phyloP scores from a whole-genome alignment of 495 filamentous ascomycete genomes.

The Aspergillus sparsus region DNA sequence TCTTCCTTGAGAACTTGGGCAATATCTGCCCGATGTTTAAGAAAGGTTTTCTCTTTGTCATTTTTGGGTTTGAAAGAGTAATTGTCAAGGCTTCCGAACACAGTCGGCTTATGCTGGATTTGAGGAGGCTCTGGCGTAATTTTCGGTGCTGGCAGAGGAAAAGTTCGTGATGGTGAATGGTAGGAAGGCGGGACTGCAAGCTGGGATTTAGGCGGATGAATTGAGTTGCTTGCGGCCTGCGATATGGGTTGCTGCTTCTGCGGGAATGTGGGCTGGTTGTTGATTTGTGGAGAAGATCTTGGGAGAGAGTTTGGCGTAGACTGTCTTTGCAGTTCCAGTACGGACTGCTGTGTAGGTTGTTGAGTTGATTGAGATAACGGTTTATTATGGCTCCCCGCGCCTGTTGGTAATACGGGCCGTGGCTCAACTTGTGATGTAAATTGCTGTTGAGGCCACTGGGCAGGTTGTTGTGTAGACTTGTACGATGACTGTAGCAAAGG shows the following conservation, averaged over 20 bases:
- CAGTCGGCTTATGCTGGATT: neutral
- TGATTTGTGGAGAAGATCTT: too few species aligned
- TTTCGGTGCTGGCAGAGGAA: neutral
- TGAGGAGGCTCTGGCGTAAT: neutral
- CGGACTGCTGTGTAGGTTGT: neutral
- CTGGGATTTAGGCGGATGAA: too few species aligned
- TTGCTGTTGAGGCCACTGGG: neutral
- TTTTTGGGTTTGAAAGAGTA: constrained; percentile 19
- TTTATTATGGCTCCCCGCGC: too few species aligned
- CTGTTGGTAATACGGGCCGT: too few species aligned
- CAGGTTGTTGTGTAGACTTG: neutral
- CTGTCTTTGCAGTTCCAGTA: neutral
- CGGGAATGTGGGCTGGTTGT: too few species aligned
- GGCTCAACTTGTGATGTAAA: too few species aligned
- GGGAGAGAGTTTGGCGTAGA: too few species aligned
- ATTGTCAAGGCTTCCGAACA: constrained; percentile 1
- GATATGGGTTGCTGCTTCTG: too few species aligned
- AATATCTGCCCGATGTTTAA: constrained; percentile 32
- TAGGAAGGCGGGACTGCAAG: neutral
- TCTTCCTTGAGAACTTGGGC: constrained; percentile 46
- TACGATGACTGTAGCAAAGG: neutral
- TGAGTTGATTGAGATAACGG: too few species aligned
- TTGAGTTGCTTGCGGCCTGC: too few species aligned
- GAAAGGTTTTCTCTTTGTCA: constrained; percentile 10
- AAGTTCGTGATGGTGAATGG: neutral